phyloP scores from a whole-genome alignment of 2,329 filamentous ascomycete genomes.

The Nectriaceae sp. region DNA sequence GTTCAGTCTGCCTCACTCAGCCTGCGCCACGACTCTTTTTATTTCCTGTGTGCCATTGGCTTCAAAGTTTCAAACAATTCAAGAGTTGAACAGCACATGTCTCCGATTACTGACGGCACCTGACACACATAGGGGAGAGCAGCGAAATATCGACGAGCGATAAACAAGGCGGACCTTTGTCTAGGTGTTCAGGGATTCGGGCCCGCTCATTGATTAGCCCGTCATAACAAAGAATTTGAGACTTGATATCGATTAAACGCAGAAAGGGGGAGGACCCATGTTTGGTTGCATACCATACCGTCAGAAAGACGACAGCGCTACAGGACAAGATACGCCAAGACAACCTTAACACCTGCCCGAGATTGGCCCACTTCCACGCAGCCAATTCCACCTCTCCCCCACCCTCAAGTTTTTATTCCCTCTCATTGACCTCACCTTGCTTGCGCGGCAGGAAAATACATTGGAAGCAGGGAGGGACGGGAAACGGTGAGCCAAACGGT shows the following conservation, averaged over 20 bases:
- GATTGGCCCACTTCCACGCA: conserved; percentile 13
- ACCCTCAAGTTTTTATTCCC: conserved; percentile 8
- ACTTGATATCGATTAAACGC: conserved; percentile 5
- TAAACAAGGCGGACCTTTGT: neutral
- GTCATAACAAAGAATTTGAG: conserved; percentile 2
- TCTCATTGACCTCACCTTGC: too few species aligned
- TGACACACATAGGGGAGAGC: neutral
- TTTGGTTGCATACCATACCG: conserved; percentile 17
- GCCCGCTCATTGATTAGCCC: neutral
- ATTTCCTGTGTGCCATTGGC: conserved; percentile 3
- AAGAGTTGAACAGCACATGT: neutral
- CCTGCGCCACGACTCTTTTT: conserved; percentile 1
- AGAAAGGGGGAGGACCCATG: conserved; percentile 6
- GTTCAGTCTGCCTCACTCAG: conserved; percentile 7
- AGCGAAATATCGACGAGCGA: neutral
- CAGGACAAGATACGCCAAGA: conserved; percentile 21
- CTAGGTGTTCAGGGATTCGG: neutral
- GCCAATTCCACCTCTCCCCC: conserved; percentile 15
- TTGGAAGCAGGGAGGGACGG: conserved; percentile 16
- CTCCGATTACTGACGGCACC: neutral
- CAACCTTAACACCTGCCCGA: conserved; percentile 18
- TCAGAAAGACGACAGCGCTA: conserved; percentile 12
- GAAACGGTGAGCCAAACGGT: conserved; percentile 24
- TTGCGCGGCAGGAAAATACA: conserved; percentile 5
- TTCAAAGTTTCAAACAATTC: conserved; percentile 1